Base-by-base conservation (phyloP, 176 grass and related monocot species). In the Cenchrus americanus region DNA sequence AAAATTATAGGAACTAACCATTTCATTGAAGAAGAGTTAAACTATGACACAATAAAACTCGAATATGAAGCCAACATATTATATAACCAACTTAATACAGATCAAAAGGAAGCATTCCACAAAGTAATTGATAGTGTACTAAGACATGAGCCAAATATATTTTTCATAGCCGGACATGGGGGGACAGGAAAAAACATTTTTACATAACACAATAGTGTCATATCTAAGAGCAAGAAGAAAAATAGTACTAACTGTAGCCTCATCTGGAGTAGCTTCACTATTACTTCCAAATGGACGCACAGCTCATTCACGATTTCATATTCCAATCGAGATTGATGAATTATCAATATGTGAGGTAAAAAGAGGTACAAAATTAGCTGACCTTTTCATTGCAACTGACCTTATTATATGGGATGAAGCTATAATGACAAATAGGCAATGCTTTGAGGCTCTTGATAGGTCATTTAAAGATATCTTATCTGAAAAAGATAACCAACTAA, bases 371-470 rank as follows among this genome's bases (percentile, higher is more conserved):
- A 27, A 51, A 2, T 11, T 84, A 9, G 82, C 44, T 2, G 0
- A 84, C 22, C 54, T 84, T 4, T 11, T 84, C 6, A 12, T 1
- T 10, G 8, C 76, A 5, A 62, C 37, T 0, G 17, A 11, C 4
- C 19, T 83, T 0, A 83, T 83, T 2, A 71, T 61, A 34, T 83
- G 80, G 79, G 69, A 84, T 21, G 82, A 84, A 34, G 82, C 82
- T 2, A 5, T 53, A 5, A 84, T 84, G 82, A 53, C 34, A 30
- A 22, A 84, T 62, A 71, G 11, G 23, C 10, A 50, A 30, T 75
- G 34, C 11, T n/a, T n/a, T 55, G 72, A 78, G 27, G 73, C 72
- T 5, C 1, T 85, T 0, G 73, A 78, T 53, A 26, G 69, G 44
- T 49, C 82, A 13, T 14, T 77, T 12, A 21, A 17, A 60, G 70